Percentiles rank a stretch among this genome's conserved stretches.
phyloP scores from a whole-genome alignment of 768 basidiomycete genomes.

The Amanita phalloides region DNA sequence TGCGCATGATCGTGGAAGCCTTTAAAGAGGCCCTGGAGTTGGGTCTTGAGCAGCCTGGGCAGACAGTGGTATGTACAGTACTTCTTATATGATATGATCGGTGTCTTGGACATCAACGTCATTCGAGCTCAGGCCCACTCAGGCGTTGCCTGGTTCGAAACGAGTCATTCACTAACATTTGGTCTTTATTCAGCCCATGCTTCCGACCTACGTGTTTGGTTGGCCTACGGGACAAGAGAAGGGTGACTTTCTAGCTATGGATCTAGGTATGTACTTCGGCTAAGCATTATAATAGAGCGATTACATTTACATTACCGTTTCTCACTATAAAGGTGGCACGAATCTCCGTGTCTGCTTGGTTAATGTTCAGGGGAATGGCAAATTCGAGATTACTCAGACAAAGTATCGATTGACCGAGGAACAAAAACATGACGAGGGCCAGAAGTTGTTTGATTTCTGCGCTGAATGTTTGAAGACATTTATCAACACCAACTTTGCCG shows the following conservation, averaged over 20 bases:
- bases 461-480: slow-evolving; percentile 89
- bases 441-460: slow-evolving; percentile 94
- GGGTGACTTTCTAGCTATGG: slow-evolving; percentile 85
- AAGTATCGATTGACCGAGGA: slow-evolving; percentile 97
- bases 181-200: slow-evolving; percentile 61
- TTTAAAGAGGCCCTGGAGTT: slow-evolving; percentile 88
- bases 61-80: slow-evolving; percentile 71
- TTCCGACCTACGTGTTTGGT: slow-evolving; percentile 93
- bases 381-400: slow-evolving; percentile 96
- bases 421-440: slow-evolving; percentile 96
- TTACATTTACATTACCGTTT: background rate
- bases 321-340: slow-evolving; percentile 57
- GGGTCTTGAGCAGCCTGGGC: slow-evolving; percentile 72
- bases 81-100: background rate
- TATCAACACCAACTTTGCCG: slow-evolving; percentile 59
- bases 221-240: slow-evolving; percentile 88
- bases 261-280: slow-evolving; percentile 50
- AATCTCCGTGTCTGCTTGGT: slow-evolving; percentile 99
- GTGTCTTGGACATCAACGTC: background rate
- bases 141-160: background rate
- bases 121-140: background rate
- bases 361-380: slow-evolving; percentile 81
- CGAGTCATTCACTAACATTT: background rate
- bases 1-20: slow-evolving; percentile 95
- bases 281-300: background rate